A percentile compares a stretch with the other conserved stretches of the same genome.
Evolutionary conservation across 179 eudicot species (phyloP).

Genomic region (Beta corolliflora): DNA sequence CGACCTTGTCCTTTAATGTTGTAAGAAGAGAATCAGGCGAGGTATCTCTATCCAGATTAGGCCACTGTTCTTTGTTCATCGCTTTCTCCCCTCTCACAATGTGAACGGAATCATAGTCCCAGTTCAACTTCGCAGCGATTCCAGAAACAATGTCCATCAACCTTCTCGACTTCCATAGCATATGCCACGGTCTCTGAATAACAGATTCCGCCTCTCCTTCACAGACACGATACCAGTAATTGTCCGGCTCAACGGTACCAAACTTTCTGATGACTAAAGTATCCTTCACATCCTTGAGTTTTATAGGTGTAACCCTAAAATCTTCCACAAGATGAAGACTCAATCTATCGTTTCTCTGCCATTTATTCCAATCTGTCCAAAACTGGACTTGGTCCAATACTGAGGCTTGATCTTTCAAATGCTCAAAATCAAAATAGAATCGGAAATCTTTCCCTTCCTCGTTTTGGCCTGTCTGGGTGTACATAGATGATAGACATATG

Average conservation of each 20-base stretch:
- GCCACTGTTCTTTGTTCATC: slow-evolving; percentile 72
- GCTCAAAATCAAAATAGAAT: slow-evolving; percentile 91
- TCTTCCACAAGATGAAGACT: slow-evolving; percentile 76
- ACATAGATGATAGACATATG: slow-evolving; percentile 78
- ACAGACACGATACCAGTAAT: slow-evolving; percentile 94
- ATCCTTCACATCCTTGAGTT: slow-evolving; percentile 63
- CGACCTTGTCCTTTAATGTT: slow-evolving; percentile 64
- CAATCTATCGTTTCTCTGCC: slow-evolving; percentile 68
- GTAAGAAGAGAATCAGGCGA: slow-evolving; percentile 71
- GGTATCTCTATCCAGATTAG: slow-evolving; percentile 86
- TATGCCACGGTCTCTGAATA: slow-evolving; percentile 86
- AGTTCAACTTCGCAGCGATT: slow-evolving; percentile 73
- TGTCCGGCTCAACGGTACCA: slow-evolving; percentile 85
- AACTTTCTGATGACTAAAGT: slow-evolving; percentile 81
- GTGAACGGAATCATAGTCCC: slow-evolving; percentile 93
- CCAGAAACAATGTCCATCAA: slow-evolving; percentile 85
- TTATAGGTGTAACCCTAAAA: slow-evolving; percentile 73
- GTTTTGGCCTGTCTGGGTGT: slow-evolving; percentile 57
- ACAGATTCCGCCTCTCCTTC: slow-evolving; percentile 94
- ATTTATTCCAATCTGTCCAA: slow-evolving; percentile 81
- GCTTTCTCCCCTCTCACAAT: slow-evolving; percentile 88
- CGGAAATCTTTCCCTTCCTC: slow-evolving; percentile 98
- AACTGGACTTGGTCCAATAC: slow-evolving; percentile 82
- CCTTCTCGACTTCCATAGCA: slow-evolving; percentile 86
- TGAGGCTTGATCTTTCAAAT: slow-evolving; percentile 80